Evolutionary conservation across 169 alveolate species (phyloP).

Genomic region (Toxoplasma gondii): DNA sequence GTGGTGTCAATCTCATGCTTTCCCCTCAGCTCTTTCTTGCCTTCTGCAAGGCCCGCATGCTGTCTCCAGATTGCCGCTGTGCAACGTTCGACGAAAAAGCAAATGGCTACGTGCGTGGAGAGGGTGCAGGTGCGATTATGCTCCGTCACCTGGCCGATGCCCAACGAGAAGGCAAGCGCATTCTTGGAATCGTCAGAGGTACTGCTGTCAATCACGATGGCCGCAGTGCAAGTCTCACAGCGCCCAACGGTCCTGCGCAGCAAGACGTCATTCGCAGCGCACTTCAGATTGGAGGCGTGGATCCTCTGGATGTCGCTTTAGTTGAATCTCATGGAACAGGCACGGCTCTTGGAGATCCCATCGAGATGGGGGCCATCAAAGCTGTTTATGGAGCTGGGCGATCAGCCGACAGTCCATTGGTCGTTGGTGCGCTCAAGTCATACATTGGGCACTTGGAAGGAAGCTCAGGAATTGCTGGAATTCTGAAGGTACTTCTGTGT

Average conservation of each 20-base stretch:
- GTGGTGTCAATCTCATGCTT: constrained; percentile 81
- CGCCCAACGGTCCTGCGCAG: too few species aligned
- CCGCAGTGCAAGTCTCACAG: constrained; percentile 76
- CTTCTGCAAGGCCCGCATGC: constrained; percentile 77
- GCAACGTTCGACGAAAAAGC: constrained; percentile 81
- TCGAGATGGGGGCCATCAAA: constrained; percentile 79
- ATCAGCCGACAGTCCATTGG: constrained; percentile 54
- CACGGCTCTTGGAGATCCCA: constrained; percentile 84
- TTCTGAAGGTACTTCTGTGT: constrained; percentile 72
- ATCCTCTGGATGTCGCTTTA: constrained; percentile 64
- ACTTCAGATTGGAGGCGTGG: constrained; percentile 62
- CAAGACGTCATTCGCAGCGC: constrained; percentile 73
- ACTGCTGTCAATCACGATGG: constrained; percentile 79
- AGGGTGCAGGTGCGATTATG: constrained; percentile 77
- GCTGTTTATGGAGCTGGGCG: constrained; percentile 68
- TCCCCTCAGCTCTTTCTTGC: constrained; percentile 81
- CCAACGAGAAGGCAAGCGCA: constrained; percentile 48
- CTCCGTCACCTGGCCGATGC: constrained; percentile 60
- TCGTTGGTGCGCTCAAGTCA: constrained; percentile 76
- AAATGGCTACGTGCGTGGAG: constrained; percentile 83
- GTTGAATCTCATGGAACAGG: constrained; percentile 79
- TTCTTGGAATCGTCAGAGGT: constrained; percentile 69
- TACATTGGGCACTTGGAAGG: constrained; percentile 80
- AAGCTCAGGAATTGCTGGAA: constrained; percentile 79
- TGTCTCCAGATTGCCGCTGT: constrained; percentile 76